phyloP scores from a whole-genome alignment of 352 stramenopile species.

The Pythium vanterpoolii region DNA sequence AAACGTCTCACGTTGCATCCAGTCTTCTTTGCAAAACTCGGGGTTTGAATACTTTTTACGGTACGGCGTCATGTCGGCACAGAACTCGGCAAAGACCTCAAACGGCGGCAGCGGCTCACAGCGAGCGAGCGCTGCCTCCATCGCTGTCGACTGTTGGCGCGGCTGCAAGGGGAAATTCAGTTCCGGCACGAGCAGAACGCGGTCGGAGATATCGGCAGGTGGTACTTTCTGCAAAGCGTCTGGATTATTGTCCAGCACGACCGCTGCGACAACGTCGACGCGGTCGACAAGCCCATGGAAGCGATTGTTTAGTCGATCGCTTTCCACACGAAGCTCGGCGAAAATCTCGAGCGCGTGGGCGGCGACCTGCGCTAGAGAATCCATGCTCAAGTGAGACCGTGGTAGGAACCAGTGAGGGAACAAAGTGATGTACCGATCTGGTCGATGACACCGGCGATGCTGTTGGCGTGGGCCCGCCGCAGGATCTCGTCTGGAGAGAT shows the following conservation, averaged over 20 bases:
- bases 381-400: not conserved
- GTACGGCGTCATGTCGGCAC: slow-evolving; percentile 22
- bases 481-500: slow-evolving; percentile 39
- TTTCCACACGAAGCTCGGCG: slow-evolving; percentile 30
- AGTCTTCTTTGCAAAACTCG: slow-evolving; percentile 58
- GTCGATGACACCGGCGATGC: slow-evolving; percentile 43
- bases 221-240: slow-evolving; percentile 17
- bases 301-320: slow-evolving; percentile 22
- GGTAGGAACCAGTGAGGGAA: not conserved
- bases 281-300: slow-evolving; percentile 31
- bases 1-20: slow-evolving; percentile 41
- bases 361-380: slow-evolving; percentile 35
- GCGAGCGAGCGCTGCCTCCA: slow-evolving; percentile 27
- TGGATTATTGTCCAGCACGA: slow-evolving; percentile 25
- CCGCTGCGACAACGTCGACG: slow-evolving; percentile 27
- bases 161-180: slow-evolving; percentile 2
- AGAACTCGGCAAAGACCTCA: slow-evolving; percentile 35
- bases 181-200: slow-evolving; percentile 21
- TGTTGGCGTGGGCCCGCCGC: slow-evolving; percentile 38
- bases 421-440: slow-evolving; percentile 55
- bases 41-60: slow-evolving; percentile 60
- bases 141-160: not conserved
- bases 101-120: slow-evolving; percentile 43
- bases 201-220: slow-evolving; percentile 23
- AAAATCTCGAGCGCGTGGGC: slow-evolving; percentile 53